phyloP scores from a whole-genome alignment of 805 yeast species.

The Wickerhamiella bombiphila region DNA sequence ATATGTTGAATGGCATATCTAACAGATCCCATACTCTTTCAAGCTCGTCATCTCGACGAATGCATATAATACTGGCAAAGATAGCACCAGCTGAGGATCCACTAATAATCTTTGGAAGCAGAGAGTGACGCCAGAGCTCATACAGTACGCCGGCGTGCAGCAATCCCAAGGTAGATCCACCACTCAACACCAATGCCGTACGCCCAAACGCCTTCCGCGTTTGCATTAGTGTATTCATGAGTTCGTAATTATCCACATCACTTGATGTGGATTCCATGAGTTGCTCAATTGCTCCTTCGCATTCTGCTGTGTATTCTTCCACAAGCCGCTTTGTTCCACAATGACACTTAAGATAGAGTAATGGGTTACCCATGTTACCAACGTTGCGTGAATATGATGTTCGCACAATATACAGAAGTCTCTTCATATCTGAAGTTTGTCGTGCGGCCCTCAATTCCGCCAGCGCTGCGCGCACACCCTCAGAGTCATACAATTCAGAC shows the following conservation, averaged over 20 bases:
- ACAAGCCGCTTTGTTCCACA: slow-evolving; percentile 77
- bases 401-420: slow-evolving; percentile 57
- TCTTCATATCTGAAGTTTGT: slow-evolving; percentile 37
- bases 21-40: slow-evolving; percentile 36
- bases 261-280: slow-evolving; percentile 16
- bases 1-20: slow-evolving; percentile 38
- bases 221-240: slow-evolving; percentile 67
- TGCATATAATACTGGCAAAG: slow-evolving; percentile 76
- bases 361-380: slow-evolving; percentile 75
- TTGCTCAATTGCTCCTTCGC: slow-evolving; percentile 35
- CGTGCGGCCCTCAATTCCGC: slow-evolving; percentile 48
- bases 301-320: slow-evolving; percentile 71
- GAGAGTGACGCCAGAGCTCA: slow-evolving; percentile 55
- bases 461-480: slow-evolving; percentile 39
- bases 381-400: slow-evolving; percentile 75
- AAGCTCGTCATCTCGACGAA: slow-evolving; percentile 57
- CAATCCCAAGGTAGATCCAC: slow-evolving; percentile 90
- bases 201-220: slow-evolving; percentile 86
- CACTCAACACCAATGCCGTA: slow-evolving; percentile 86
- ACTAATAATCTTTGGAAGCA: slow-evolving; percentile 74
- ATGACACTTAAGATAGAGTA: slow-evolving; percentile 60
- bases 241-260: slow-evolving; percentile 42
- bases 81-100: slow-evolving; percentile 97
- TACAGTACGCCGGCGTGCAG: slow-evolving; percentile 86
- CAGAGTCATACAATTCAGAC: slow-evolving; percentile 60